Evolutionary conservation across 371 early-diverging fungal species (phyloP).

Genomic region (Gilbertella persicaria): DNA sequence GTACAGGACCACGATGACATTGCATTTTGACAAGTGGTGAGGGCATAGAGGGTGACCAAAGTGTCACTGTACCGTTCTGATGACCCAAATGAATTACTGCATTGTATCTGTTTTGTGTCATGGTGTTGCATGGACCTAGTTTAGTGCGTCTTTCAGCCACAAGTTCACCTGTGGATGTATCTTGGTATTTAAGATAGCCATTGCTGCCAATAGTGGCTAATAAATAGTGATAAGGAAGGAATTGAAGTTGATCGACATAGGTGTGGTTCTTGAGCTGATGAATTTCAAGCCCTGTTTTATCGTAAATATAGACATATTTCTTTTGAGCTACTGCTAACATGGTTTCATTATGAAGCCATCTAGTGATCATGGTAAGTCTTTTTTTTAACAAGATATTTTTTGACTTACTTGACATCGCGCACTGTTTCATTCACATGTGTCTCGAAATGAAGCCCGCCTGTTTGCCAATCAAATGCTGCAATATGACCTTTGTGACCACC

Average conservation of each 20-base stretch:
- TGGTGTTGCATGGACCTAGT: conserved; percentile 76
- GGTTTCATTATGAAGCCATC: conserved; percentile 96
- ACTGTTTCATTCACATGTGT: conserved; percentile 88
- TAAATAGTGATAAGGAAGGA: conserved; percentile 97
- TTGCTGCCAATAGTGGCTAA: conserved; percentile 83
- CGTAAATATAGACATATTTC: conserved; percentile 96
- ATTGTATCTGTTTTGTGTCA: conserved; percentile 93
- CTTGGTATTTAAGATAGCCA: conserved; percentile 93
- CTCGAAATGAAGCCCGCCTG: conserved; percentile 84
- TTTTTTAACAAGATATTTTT: neutral
- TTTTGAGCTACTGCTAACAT: conserved; percentile 98
- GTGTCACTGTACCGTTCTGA: conserved; percentile 89
- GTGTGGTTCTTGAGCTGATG: conserved; percentile 89
- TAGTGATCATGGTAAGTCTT: conserved; percentile 19
- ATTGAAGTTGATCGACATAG: conserved; percentile 85
- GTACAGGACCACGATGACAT: conserved; percentile 88
- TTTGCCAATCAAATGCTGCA: conserved; percentile 92
- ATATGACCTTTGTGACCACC: conserved; percentile 93
- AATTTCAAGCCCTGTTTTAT: conserved; percentile 91
- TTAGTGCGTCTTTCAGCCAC: conserved; percentile 83
- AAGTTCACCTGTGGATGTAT: conserved; percentile 93
- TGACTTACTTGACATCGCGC: conserved; percentile 86
- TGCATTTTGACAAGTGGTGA: conserved; percentile 93
- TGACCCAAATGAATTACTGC: conserved; percentile 95
- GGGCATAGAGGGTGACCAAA: conserved; percentile 92